A percentile compares a stretch with the other conserved stretches of the same genome.
These are phyloP conservation scores for Bryopsis sp. DNA, from an alignment of 139 green algal species.

Conservation along the genomic window DNA sequence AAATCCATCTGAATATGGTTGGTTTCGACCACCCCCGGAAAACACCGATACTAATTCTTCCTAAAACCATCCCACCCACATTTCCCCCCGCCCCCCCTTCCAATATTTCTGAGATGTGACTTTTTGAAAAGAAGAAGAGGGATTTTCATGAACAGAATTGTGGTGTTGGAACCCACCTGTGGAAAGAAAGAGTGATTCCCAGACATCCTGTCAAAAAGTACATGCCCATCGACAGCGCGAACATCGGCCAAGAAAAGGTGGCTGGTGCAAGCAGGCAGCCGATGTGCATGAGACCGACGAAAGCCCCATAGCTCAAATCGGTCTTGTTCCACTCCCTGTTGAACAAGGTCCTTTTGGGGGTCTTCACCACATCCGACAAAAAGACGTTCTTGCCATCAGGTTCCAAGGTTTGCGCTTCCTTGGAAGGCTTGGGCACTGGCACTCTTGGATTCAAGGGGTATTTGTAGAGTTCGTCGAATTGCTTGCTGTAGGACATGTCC, in stretches of 20 bases:
- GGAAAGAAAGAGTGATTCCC: conserved; percentile 94
- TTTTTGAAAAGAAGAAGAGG: no score
- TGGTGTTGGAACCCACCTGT: no score
- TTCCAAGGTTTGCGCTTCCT: conserved; percentile 44
- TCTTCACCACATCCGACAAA: conserved; percentile 51
- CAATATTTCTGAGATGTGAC: no score
- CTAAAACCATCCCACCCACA: no score
- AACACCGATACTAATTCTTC: no score
- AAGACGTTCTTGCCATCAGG: conserved; percentile 42
- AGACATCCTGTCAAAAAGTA: conserved; percentile 95
- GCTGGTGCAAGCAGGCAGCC: conserved; percentile 59
- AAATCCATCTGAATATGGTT: no score
- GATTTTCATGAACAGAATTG: no score
- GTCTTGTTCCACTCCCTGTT: conserved; percentile 51
- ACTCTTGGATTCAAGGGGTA: conserved; percentile 40
- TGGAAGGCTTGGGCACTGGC: conserved; percentile 63
- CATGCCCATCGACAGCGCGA: conserved; percentile 62
- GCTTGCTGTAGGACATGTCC: conserved; percentile 56
- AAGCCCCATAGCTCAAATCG: conserved; percentile 65
- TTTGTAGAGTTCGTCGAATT: conserved; percentile 70
- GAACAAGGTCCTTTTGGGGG: conserved; percentile 38
- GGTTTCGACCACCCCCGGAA: no score
- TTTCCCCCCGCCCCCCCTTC: no score
- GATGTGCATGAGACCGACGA: conserved; percentile 71
- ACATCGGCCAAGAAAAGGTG: conserved; percentile 72